phyloP scores from a whole-genome alignment of 2,329 filamentous ascomycete genomes.

The Fusarium sp. region DNA sequence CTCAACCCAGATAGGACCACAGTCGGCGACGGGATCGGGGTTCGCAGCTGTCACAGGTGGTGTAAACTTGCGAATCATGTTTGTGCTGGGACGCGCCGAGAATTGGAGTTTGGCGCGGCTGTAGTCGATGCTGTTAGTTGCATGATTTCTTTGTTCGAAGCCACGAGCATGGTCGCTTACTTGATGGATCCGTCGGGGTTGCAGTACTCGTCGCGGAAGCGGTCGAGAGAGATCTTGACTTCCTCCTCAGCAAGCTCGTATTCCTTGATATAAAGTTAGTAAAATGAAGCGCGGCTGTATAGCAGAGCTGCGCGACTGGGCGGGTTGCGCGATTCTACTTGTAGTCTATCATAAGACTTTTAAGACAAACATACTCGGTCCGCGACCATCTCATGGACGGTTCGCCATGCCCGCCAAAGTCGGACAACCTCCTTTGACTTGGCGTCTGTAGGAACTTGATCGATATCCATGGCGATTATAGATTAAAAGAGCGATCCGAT shows the following conservation, averaged over 20 bases:
- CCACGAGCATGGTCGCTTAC: slow-evolving; percentile 61
- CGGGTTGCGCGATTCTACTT: neutral
- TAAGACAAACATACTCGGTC: slow-evolving; percentile 73
- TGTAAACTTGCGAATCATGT: slow-evolving; percentile 88
- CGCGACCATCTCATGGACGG: slow-evolving; percentile 92
- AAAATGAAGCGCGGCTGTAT: neutral
- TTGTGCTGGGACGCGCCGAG: slow-evolving; percentile 83
- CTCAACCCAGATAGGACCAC: slow-evolving; percentile 92
- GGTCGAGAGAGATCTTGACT: slow-evolving; percentile 84
- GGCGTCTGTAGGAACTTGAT: slow-evolving; percentile 59
- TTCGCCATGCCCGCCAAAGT: slow-evolving; percentile 94
- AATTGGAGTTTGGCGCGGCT: slow-evolving; percentile 89
- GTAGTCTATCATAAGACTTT: slow-evolving; percentile 7
- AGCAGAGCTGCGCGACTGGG: slow-evolving; percentile 4
- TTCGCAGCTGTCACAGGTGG: slow-evolving; percentile 74
- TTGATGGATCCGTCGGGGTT: slow-evolving; percentile 78
- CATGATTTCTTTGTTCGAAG: neutral
- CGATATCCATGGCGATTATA: slow-evolving; percentile 50
- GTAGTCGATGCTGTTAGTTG: slow-evolving; percentile 25
- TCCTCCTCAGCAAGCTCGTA: slow-evolving; percentile 93
- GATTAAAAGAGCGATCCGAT: neutral
- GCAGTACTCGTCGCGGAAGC: slow-evolving; percentile 79
- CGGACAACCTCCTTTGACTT: slow-evolving; percentile 68
- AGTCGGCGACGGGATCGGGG: slow-evolving; percentile 76
- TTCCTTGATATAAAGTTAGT: slow-evolving; percentile 68